Base-by-base conservation (phyloP, 805 yeast genomes). In the Saturnispora zaruensis region DNA sequence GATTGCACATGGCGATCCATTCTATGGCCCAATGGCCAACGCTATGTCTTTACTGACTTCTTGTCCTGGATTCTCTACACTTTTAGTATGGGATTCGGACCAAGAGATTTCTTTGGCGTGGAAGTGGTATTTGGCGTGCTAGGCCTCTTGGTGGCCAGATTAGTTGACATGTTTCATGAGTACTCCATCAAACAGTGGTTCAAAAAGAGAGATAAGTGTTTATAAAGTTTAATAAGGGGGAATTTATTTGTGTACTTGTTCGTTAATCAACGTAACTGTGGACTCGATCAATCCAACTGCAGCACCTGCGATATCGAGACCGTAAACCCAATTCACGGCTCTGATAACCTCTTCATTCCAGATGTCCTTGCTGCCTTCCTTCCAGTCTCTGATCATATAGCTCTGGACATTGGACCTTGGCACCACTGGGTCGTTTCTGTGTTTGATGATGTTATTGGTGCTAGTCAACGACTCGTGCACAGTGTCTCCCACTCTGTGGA, bases 31-130 rank as follows among this genome's bases (percentile, higher is more conserved):
- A 62, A 66, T 16, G 97, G 97, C 1, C 75, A 81, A 48, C 82
- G 84, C 51, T 80, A 84, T 45, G 72, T 90, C 8, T 81, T 81
- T 45, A 91, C 97, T 0, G 99, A 93, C 65, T 67, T 78, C 16
- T 76, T 89, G 36, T 96, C 96, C 5, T 89, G 95, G 91, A 66
- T 87, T 1, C 68, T 93, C 38, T 80, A 81, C 57, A 71, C 81
- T 42, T 70, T 82, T 24, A 76, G 77, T 58, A 69, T 87, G 53
- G 95, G 96, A 2, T 70, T 79, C 44, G 72, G 81, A 50, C 95
- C 95, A 7, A 69, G 93, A 28, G 70, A 71, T 42, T 74, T 78
- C 65, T 77, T 81, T 57, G 49, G 79, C 1, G 54, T 82, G 1
- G 87, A 72, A 71, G 59, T 70, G 50, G 38, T 77, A 1, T 36